Evolutionary conservation across 257 asterid species (phyloP), one percentile per base, ranked within the genome.

Genomic region (Solanum chiquidenum): DNA sequence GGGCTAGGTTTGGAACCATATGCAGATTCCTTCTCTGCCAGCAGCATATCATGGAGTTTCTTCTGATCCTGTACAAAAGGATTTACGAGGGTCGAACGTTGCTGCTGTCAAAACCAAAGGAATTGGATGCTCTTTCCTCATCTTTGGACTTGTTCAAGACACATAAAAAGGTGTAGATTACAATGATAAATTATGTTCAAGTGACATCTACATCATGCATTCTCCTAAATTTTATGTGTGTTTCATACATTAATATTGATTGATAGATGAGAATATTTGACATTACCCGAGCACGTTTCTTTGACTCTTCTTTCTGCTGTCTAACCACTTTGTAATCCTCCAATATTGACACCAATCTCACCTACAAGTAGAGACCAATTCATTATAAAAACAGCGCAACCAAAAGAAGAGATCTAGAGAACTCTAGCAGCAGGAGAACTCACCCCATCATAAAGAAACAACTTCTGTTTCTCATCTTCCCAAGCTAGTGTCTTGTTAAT

Each of bases 1-100:
- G 98, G 98, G 87, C 96, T 95, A 40, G 98, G 98, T 91, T 93
- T 97, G 25, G 98, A 95, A 71, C 99, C 98, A 76, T 92, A 93
- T 10, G 90, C 88, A 73, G 94, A 88, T 92, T 95, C 98, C 91
- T 94, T 97, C 92, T 95, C 98, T 21, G 97, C 87, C 42, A 95
- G 95, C 79, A 95, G 92, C 92, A 97, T 89, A 89, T 95, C 98
- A 64, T 93, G 98, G 42, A 95, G 93, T 91, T 97, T 97, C 95
- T 95, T 97, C 86, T 95, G 95, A 88, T 94, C 98, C 99, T 97
- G 90, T 44, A 76, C 46, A 85, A 37, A 37, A 64, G 33, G 40
- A 27, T 75, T n/a, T 44, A 80, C 12, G 29, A 80, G 25, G 40
- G 68, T 46, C 68, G 5, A 80, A 27, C 25, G 29, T 46, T 29